These are phyloP conservation scores for Cryptococcus hybrid DNA, from an alignment of 1,284 basidiomycete genomes.

Conservation along the genomic window DNA sequence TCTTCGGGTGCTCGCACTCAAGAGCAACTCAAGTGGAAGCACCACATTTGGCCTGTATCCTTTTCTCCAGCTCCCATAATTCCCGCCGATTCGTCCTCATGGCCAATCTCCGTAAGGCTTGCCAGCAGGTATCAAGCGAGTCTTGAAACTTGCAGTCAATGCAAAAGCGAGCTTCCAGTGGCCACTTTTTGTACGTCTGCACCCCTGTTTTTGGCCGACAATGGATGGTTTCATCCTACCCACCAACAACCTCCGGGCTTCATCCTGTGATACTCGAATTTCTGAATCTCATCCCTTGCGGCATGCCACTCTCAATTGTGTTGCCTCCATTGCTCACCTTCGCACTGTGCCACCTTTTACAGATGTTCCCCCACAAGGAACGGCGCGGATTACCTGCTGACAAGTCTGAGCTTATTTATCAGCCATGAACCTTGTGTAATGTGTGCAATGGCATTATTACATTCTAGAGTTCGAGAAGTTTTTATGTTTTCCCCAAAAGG, in stretches of 20 bases:
- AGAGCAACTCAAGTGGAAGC: constrained; percentile 65
- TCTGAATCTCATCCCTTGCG: constrained; percentile 71
- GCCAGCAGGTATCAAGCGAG: constrained; percentile 65
- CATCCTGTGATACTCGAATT: constrained; percentile 65
- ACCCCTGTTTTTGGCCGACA: constrained; percentile 51
- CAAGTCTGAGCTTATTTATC: constrained; percentile 73
- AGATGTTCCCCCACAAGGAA: constrained; percentile 52
- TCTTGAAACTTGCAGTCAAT: constrained; percentile 57
- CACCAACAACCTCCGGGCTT: constrained; percentile 44
- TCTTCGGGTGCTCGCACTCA: constrained; percentile 66
- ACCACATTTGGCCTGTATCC: constrained; percentile 74
- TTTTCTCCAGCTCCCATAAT: constrained; percentile 69
- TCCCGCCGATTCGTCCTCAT: constrained; percentile 54
- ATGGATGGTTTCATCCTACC: constrained; percentile 54
- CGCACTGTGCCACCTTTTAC: constrained; percentile 53
- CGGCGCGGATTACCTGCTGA: constrained; percentile 80
- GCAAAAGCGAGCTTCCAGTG: constrained; percentile 71
- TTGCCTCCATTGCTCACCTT: constrained; percentile 58
- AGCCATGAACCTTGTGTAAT: constrained; percentile 95
- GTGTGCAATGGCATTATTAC: constrained; percentile 91
- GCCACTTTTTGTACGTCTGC: constrained; percentile 68
- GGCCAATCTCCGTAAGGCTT: constrained; percentile 65
- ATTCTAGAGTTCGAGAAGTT: constrained; percentile 83
- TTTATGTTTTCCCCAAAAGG: constrained; percentile 61
- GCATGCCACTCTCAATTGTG: constrained; percentile 75